Percentiles rank a stretch among this genome's conserved stretches.
Evolutionary conservation across 1,284 basidiomycete genomes (phyloP).

Genomic region (Xerocomus cyaneibrunnescens): DNA sequence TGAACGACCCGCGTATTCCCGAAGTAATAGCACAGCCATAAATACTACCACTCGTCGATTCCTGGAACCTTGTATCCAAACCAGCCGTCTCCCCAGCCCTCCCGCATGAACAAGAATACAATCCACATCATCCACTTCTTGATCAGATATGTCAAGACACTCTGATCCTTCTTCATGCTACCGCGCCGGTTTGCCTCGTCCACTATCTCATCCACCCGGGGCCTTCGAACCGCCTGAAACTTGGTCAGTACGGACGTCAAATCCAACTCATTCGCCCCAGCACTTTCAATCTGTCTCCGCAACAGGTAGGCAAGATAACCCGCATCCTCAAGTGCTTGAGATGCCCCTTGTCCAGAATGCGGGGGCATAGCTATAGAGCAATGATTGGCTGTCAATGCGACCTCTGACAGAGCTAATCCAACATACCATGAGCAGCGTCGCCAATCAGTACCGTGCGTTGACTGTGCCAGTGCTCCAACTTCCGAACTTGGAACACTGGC

Average conservation of each 20-base stretch:
- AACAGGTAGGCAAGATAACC: slow-evolving; percentile 34
- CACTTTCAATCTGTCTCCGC: slow-evolving; percentile 14
- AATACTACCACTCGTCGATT: slow-evolving; percentile 27
- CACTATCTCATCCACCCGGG: slow-evolving; percentile 30
- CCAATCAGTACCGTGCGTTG: slow-evolving; percentile 30
- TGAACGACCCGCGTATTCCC: slow-evolving; percentile 26
- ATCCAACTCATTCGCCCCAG: slow-evolving; percentile 7
- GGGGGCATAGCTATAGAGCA: slow-evolving; percentile 33
- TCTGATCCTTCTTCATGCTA: slow-evolving; percentile 23
- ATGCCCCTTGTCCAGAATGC: slow-evolving; percentile 36
- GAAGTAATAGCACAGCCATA: slow-evolving; percentile 25
- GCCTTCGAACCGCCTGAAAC: slow-evolving; percentile 30
- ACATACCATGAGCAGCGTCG: slow-evolving; percentile 36
- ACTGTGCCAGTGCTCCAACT: slow-evolving; percentile 29
- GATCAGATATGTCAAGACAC: slow-evolving; percentile 19
- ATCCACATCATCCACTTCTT: slow-evolving; percentile 31
- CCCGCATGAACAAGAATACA: slow-evolving; percentile 23
- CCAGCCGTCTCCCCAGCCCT: slow-evolving; percentile 35
- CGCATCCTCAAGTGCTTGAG: slow-evolving; percentile 35
- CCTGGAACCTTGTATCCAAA: slow-evolving; percentile 35
- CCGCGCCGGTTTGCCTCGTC: slow-evolving; percentile 32
- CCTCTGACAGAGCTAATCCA: neutral
- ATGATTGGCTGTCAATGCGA: neutral
- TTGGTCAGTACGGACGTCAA: slow-evolving; percentile 18
- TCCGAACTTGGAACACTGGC: slow-evolving; percentile 31